Evolutionary conservation across 192 early-diverging fungal genomes (phyloP), one percentile per base, ranked within the genome.

Genomic region (Rhizoclosmatium globosum): DNA sequence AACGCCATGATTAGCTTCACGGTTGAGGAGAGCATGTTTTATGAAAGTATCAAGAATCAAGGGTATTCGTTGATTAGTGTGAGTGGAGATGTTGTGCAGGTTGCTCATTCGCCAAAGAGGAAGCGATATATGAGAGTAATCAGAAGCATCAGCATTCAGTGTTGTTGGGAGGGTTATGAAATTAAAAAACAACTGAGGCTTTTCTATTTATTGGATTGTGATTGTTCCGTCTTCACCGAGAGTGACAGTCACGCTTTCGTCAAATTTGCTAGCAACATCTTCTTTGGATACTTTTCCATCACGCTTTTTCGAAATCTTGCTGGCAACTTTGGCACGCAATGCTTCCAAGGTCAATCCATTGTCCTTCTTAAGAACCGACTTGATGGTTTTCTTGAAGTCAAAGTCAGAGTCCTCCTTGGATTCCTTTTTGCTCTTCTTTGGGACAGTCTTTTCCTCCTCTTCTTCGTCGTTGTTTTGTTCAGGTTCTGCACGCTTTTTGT

Each of bases 31-130:
- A 87, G 82, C 44, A 85, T 89, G 58, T 88, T 93, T 58, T 76
- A 87, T 48, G 89, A 93, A 71, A 89, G 87, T 47, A 85, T 92
- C 59, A 93, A 93, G 79, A 93, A 91, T 68, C 90, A 92, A 74
- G 93, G 89, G 7, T 94, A 94, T 80, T 90, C 89, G 0, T 69
- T 93, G 43, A 83, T 93, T 13, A 86, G 87, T 1, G 81, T 91
- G 39, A 86, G 87, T 47, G 92, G 91, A 4, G 92, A 93, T 80
- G 89, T 93, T 11, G 88, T 91, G 6, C 56, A 77, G 46, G 80
- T 87, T 19, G 38, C 62, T 9, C 77, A 70, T n/a, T 21, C 59
- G 3, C 6, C 60, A 43, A 71, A 61, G 38, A 9, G 69, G 17
- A 44, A 23, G 17, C 23, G 46, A 48, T 71, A 3, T 71, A 56